These are phyloP conservation scores for Magnusiomyces tetraspermus DNA, from an alignment of 1,139 yeast species.

Conservation along the genomic window DNA sequence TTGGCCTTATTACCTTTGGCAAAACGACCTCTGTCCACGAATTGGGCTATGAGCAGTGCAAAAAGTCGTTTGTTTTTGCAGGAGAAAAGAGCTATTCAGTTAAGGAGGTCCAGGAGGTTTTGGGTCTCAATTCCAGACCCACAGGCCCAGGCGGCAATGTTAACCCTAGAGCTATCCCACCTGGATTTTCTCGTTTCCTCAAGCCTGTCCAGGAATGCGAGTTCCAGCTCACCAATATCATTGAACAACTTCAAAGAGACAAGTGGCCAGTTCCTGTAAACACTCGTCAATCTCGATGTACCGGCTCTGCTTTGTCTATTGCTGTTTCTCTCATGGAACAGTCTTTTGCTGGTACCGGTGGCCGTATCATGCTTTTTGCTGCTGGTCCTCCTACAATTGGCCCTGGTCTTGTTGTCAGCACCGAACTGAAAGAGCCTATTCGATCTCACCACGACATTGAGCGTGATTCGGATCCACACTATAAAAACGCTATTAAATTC, in stretches of 20 bases:
- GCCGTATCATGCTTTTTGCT: constrained; percentile 80
- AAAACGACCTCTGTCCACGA: constrained; percentile 94
- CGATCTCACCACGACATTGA: constrained; percentile 96
- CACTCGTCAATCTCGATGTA: constrained; percentile 81
- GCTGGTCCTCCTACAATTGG: constrained; percentile 95
- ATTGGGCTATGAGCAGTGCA: constrained; percentile 66
- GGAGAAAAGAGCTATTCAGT: constrained; percentile 84
- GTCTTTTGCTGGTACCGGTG: constrained; percentile 83
- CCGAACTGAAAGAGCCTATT: constrained; percentile 87
- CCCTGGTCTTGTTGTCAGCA: constrained; percentile 91
- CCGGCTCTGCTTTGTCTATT: constrained; percentile 85
- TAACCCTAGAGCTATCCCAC: constrained; percentile 16
- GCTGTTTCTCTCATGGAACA: constrained; percentile 78
- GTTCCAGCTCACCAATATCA: constrained; percentile 69
- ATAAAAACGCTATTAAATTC: constrained; percentile 73
- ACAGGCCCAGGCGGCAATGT: constrained; percentile 1
- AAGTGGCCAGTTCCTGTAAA: constrained; percentile 91
- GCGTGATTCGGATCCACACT: constrained; percentile 80
- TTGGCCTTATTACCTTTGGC: constrained; percentile 88
- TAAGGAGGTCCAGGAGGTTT: constrained; percentile 66
- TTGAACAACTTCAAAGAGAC: constrained; percentile 72
- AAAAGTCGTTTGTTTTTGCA: constrained; percentile 78
- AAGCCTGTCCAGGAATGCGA: constrained; percentile 82
- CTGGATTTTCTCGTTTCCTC: constrained; percentile 62
- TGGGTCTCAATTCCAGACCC: constrained; percentile 41